Evolutionary conservation across 2,329 filamentous ascomycete species (phyloP), one percentile per base, ranked within the genome.

Genomic region (Dactylellina cionopaga): DNA sequence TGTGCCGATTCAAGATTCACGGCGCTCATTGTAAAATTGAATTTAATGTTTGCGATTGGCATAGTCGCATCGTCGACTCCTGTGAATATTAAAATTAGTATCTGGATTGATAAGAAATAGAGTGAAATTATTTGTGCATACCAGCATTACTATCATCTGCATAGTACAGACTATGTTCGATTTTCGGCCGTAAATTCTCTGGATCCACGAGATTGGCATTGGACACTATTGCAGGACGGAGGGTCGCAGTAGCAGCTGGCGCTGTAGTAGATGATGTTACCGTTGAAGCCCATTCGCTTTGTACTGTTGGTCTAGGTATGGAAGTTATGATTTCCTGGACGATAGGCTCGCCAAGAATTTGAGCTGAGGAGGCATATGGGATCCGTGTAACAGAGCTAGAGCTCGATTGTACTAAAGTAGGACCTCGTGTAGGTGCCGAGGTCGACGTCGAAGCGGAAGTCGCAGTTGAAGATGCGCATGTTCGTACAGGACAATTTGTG

Each of bases 1-100:
- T 71, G 51, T 1, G 66, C 52, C 9, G 66, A 71, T 35, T 71
- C 66, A 15, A 71, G 44, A 11, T 71, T 71, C 0, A 64, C 66
- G 7, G 66, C 52, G 6, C 52, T 35, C 58, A 64, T 64, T 5
- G 66, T 71, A 22, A 71, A 71, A 27, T 64, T 64, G 17, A 71
- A 54, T 29, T 71, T 71, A 19, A 59, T 51, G 24, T 64, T 71
- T 27, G 66, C 66, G 15, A 71, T 44, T 22, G 66, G 66, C 35
- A 59, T 46, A 15, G 55, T 59, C 6, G 51, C 51, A 58, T 59
- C 58, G 5, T 64, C 37, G 5, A 44, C 25, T 6, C 51, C 66
- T 71, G 54, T 4, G n/a, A 56, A 5, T 5, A 5, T 10, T 24
- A 37, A 2, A 37, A 37, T 71, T 44, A 71, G 66, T 13, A 37